Base-by-base conservation (phyloP, 805 yeast species). In the Lachancea cidri region DNA sequence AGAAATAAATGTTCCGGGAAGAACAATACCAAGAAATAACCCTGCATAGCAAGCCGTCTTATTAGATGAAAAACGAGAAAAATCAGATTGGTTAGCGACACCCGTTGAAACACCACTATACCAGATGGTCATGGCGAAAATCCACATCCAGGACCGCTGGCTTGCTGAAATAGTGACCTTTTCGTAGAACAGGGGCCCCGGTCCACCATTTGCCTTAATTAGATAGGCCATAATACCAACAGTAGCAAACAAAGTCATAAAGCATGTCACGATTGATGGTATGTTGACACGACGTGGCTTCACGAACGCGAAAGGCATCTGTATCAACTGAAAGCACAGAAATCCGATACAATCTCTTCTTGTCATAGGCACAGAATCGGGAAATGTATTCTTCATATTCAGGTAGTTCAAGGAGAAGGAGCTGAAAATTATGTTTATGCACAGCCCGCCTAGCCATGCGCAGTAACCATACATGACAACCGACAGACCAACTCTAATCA, bases 81-180 rank as follows among this genome's bases (percentile, higher is more conserved):
- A 69, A 47, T 69, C 73, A 19, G 68, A 55, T 44, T 64, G 68
- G 42, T 68, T 68, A 8, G 69, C 57, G 33, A 67, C 62, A 44
- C 65, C 69, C 5, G 68, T 58, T 17, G 67, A 55, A 9, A 68
- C 46, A 20, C 68, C 62, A 29, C 71, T 65, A 37, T 64, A 67
- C 70, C 72, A 67, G 17, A 60, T 57, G 8, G 66, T 57, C 43
- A 67, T 64, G 17, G 64, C 67, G 43, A 63, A 64, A 3, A 68
- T 38, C 70, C 72, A 68, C 53, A 55, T 52, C 70, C 71, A 67
- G 14, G 62, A 67, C 5, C 62, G 59, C 17, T 59, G 52, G 5
- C 62, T 40, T 4, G 57, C 36, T 2, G 57, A 47, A 11, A 60
- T 39, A 2, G 48, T 46, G 7, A 57, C 58, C 18, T 48, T 41